Conservation (phyloP, 805 yeast genomes). For the Sungouiozyma intestinalis region DNA sequence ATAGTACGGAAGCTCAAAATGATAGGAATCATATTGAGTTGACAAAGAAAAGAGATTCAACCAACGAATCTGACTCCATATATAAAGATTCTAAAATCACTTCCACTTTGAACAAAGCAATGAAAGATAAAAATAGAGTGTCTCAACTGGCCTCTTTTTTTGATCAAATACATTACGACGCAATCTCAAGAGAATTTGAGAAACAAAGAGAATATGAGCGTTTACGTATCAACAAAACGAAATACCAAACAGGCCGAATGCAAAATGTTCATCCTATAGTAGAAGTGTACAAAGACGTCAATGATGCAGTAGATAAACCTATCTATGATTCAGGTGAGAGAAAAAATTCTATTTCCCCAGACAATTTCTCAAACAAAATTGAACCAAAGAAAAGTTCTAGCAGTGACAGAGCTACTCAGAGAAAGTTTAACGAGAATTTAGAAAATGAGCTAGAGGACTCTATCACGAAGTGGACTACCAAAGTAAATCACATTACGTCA, state of each 20-base stretch:
- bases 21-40: neutral
- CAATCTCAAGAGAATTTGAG: conserved; percentile 75
- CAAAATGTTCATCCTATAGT: conserved; percentile 77
- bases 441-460: conserved; percentile 25
- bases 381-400: conserved; percentile 3
- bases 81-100: neutral
- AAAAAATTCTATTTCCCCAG: conserved; percentile 6
- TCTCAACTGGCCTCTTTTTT: conserved; percentile 55
- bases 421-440: conserved; percentile 14
- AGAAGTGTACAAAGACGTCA: conserved; percentile 77
- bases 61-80: too few species aligned
- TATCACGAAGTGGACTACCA: conserved; percentile 25
- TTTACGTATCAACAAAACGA: conserved; percentile 45
- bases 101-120: neutral
- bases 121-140: conserved; percentile 35
- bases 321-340: conserved; percentile 22
- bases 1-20: neutral
- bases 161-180: conserved; percentile 70
- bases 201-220: conserved; percentile 76
- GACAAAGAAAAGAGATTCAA: neutral
- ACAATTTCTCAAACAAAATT: neutral
- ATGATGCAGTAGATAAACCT: conserved; percentile 70
- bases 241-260: conserved; percentile 60
- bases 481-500: conserved; percentile 8
- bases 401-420: conserved; percentile 1